A percentile compares a stretch with the other conserved stretches of the same genome.
These are phyloP conservation scores for Orbilia blumenaviensis DNA, from an alignment of 2,329 filamentous ascomycete species.

Conservation along the genomic window DNA sequence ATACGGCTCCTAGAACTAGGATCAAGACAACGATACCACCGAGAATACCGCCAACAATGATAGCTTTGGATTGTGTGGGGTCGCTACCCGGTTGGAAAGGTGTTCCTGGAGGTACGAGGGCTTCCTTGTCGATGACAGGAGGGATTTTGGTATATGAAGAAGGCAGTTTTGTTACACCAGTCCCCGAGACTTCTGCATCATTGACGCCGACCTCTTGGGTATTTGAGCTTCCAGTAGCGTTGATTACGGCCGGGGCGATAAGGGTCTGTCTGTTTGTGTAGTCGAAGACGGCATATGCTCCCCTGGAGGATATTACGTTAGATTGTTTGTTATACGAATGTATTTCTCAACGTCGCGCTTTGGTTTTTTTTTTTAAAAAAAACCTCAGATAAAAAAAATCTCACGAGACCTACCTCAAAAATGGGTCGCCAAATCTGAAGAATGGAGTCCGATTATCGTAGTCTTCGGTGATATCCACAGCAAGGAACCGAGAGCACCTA, in stretches of 20 bases:
- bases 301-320: constrained; percentile 7
- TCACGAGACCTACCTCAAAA: constrained; percentile 23
- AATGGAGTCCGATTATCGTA: constrained; percentile 16
- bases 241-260: constrained; percentile 35
- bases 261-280: constrained; percentile 43
- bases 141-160: constrained; percentile 3
- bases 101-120: constrained; percentile 25
- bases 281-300: constrained; percentile 45
- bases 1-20: constrained; percentile 36
- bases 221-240: constrained; percentile 34
- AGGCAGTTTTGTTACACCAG: constrained; percentile 7
- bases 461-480: constrained; percentile 13
- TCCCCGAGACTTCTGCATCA: constrained; percentile 8
- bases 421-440: constrained; percentile 33
- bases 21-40: constrained; percentile 35
- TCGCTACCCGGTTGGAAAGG: constrained; percentile 28
- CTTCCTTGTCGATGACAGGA: constrained; percentile 12
- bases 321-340: not conserved
- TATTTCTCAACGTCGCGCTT: not conserved
- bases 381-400: not conserved
- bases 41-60: constrained; percentile 36
- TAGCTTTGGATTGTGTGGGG: constrained; percentile 32
- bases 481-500: constrained; percentile 17
- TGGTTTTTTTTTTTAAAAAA: not conserved
- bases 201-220: constrained; percentile 33